Conservation (phyloP, 148 eudicot genomes). For the Camellia sinensis region DNA sequence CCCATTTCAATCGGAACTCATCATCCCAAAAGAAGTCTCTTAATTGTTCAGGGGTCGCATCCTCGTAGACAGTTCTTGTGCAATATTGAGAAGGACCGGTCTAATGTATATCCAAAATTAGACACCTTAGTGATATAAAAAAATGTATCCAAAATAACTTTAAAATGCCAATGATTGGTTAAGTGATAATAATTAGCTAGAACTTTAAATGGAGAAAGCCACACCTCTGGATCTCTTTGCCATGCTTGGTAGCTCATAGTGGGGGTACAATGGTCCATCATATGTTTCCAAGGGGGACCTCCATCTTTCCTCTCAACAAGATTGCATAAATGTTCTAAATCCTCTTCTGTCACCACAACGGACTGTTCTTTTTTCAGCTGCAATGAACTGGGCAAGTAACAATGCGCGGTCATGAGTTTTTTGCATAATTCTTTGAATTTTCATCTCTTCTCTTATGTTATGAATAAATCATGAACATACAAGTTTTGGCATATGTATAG, state of each 20-base stretch:
- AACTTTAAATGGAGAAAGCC: not conserved
- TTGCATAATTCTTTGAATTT: not conserved
- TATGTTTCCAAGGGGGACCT: slow-evolving; percentile 80
- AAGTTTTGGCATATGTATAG: not conserved
- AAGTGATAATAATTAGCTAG: not conserved
- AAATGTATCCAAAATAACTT: not conserved
- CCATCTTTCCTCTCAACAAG: slow-evolving; percentile 82
- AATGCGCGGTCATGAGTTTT: not conserved
- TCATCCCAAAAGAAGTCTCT: slow-evolving; percentile 98
- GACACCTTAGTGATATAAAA: not conserved
- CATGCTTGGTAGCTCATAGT: slow-evolving; percentile 85
- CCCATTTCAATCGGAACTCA: slow-evolving; percentile 82
- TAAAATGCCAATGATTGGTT: not conserved
- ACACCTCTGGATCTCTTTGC: slow-evolving; percentile 79
- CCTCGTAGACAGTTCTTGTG: slow-evolving; percentile 82
- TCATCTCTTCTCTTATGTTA: not conserved
- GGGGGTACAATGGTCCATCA: slow-evolving; percentile 78
- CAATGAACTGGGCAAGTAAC: slow-evolving; percentile 43
- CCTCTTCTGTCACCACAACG: slow-evolving; percentile 44
- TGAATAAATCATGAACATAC: not conserved
- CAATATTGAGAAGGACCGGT: slow-evolving; percentile 90
- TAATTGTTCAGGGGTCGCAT: slow-evolving; percentile 82
- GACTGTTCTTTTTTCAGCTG: slow-evolving; percentile 33
- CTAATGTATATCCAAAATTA: slow-evolving; percentile 33
- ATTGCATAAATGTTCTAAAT: slow-evolving; percentile 53